Base-by-base conservation (phyloP, 306 rosid species). In the Bauhinia variegata region DNA sequence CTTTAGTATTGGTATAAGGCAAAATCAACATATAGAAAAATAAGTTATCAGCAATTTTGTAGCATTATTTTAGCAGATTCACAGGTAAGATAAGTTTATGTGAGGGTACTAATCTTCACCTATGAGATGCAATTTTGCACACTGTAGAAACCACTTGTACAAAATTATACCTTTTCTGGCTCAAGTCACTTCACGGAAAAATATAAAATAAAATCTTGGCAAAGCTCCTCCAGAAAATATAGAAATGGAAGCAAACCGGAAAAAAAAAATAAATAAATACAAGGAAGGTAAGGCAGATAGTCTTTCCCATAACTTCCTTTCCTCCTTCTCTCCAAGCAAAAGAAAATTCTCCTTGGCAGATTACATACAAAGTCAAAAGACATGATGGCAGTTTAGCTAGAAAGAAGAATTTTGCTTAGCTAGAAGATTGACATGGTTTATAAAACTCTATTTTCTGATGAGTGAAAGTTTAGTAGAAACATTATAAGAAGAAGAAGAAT, bases 301-400 rank as follows among this genome's bases (percentile, higher is more conserved):
- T 10, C 66, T 42, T 39, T 64, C 32, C 62, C 48, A 12, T 39
- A 9, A 8, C 11, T 28, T 54, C 9, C 58, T 47, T 23, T n/a
- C 52, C 32, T 44, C 44, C 28, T 23, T n/a, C n/a, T 2, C 28
- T 23, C 28, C 28, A 23, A 23, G 2, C 28, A 23, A 23, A 23
- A 23, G 28, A 23, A 23, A 23, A 23, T 2, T 23, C 28, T 23
- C 28, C 28, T 23, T 23, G 2, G 28, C 28, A 23, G 1, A 23
- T 56, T 55, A 23, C 60, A 55, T 55, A n/a, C 28, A 43, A 10
- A 63, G 51, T 46, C 15, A 23, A 65, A 12, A 60, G 44, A 19
- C 59, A 61, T 33, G 17, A 47, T 46, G 67, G 57, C 14, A 74
- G 42, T 57, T 70, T 56, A 56, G 33, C 33, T 23, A 55, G 66